Evolutionary conservation across 345 rosid genomes (phyloP).

Genomic region (Euphorbia tirucalli): DNA sequence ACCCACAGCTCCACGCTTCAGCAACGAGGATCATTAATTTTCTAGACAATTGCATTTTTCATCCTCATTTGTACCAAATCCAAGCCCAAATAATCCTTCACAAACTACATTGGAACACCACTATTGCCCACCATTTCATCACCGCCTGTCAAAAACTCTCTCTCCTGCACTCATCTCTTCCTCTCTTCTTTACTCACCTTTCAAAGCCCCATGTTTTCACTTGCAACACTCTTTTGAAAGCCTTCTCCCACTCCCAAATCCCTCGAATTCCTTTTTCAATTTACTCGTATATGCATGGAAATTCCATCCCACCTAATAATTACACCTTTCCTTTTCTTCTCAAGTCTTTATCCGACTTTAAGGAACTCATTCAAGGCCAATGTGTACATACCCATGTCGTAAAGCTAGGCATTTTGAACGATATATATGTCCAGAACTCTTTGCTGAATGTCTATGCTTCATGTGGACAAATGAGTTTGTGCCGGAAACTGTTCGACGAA

Average conservation of each 20-base stretch:
- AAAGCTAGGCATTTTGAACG: constrained; percentile 38
- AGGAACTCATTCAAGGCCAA: constrained; percentile 30
- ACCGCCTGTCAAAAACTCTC: constrained; percentile 33
- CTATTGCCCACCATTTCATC: constrained; percentile 40
- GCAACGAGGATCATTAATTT: constrained; percentile 30
- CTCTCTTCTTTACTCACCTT: constrained; percentile 32
- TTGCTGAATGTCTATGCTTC: constrained; percentile 39
- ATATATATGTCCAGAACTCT: constrained; percentile 47
- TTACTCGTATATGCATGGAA: constrained; percentile 38
- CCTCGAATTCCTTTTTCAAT: constrained; percentile 38
- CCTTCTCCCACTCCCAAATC: constrained; percentile 41
- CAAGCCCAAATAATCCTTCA: constrained; percentile 43
- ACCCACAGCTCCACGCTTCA: constrained; percentile 16
- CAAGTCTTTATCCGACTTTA: constrained; percentile 47
- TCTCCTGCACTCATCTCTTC: constrained; percentile 28
- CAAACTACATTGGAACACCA: constrained; percentile 32
- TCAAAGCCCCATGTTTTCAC: constrained; percentile 42
- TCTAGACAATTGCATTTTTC: constrained; percentile 26
- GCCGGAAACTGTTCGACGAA: constrained; percentile 51
- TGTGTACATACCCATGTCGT: constrained; percentile 46
- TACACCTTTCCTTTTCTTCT: constrained; percentile 57
- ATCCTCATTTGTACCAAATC: constrained; percentile 42
- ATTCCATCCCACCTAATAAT: constrained; percentile 37
- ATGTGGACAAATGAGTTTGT: constrained; percentile 29
- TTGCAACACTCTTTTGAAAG: constrained; percentile 49